A percentile compares a stretch with the other conserved stretches of the same genome.
Evolutionary conservation across 306 rosid species (phyloP).

Genomic region (Phaseolus lunatus): DNA sequence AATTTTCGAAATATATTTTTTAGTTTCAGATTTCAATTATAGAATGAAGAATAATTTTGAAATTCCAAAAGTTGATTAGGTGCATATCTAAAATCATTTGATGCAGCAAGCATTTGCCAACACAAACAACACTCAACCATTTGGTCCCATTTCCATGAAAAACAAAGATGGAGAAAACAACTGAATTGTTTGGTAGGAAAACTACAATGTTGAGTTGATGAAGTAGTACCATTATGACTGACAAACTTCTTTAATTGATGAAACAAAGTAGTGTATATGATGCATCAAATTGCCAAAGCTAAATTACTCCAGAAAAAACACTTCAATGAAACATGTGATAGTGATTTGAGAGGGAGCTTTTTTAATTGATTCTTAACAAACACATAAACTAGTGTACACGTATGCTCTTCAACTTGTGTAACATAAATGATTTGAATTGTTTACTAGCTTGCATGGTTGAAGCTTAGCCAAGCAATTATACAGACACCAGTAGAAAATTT

Average conservation of each 20-base stretch:
- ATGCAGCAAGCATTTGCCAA: too few species aligned
- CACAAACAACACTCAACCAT: background rate
- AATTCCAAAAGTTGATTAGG: too few species aligned
- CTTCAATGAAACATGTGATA: too few species aligned
- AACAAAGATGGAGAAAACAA: background rate
- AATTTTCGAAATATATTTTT: too few species aligned
- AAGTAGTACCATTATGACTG: background rate
- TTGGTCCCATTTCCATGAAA: background rate
- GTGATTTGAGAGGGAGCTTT: background rate
- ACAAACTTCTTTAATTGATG: background rate
- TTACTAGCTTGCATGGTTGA: slow-evolving; percentile 35
- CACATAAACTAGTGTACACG: too few species aligned
- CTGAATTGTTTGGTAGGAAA: background rate
- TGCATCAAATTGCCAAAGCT: background rate
- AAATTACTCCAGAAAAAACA: background rate
- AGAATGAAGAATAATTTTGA: too few species aligned
- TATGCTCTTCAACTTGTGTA: too few species aligned
- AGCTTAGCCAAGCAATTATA: slow-evolving; percentile 34
- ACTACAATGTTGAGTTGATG: background rate
- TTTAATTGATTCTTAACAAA: background rate
- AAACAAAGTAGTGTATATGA: background rate
- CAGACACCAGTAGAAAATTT: too few species aligned
- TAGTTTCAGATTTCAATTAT: too few species aligned
- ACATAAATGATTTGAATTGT: too few species aligned
- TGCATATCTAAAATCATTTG: too few species aligned